These are phyloP conservation scores for Syzygium syzygioides DNA, from an alignment of 441 rosid species.

Conservation along the genomic window DNA sequence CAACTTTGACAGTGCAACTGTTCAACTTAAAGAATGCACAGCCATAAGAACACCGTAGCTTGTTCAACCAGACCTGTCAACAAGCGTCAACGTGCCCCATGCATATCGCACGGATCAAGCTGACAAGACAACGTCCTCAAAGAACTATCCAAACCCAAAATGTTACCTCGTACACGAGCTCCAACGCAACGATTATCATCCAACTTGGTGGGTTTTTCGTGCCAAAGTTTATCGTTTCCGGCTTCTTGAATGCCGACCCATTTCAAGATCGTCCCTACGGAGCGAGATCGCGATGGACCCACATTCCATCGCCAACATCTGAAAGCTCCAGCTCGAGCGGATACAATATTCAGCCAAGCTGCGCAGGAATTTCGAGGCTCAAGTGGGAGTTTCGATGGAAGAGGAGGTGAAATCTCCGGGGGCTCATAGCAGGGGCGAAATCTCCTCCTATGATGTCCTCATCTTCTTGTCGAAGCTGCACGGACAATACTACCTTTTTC, in stretches of 20 bases:
- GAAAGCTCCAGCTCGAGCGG: neutral
- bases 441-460: neutral
- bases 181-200: neutral
- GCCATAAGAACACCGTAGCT: neutral
- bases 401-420: neutral
- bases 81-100: neutral
- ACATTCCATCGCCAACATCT: neutral
- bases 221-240: neutral
- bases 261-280: neutral
- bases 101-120: neutral
- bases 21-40: neutral
- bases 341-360: neutral
- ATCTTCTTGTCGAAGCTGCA: neutral
- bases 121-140: neutral
- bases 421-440: neutral
- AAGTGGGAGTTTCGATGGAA: neutral
- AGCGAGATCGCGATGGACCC: neutral
- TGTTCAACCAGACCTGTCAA: neutral
- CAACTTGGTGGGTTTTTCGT: neutral
- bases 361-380: neutral
- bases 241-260: neutral
- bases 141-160: neutral
- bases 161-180: neutral
- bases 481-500: neutral
- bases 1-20: neutral